Conservation (phyloP, 2,329 filamentous ascomycete genomes). For the Fusarium aywerte region DNA sequence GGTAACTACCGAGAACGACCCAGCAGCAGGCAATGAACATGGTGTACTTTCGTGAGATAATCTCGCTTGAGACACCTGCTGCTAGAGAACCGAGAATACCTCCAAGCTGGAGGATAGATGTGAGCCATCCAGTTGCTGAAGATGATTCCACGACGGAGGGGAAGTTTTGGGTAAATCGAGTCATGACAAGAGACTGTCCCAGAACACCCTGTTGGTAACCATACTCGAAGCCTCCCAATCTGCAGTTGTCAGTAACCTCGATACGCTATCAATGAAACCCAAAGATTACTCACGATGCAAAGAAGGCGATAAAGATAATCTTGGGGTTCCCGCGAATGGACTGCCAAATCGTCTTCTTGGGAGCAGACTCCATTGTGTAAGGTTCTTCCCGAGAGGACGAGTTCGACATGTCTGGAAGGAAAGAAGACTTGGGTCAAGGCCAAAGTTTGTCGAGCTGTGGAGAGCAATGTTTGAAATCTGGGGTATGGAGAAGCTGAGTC, state of each 20-base stretch:
- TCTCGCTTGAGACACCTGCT: conserved; percentile 60
- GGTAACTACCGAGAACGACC: conserved; percentile 58
- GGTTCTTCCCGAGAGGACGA: conserved; percentile 10
- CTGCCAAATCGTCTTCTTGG: conserved; percentile 25
- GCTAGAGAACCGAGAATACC: conserved; percentile 61
- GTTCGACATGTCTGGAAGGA: conserved; percentile 13
- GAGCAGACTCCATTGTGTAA: conserved; percentile 17
- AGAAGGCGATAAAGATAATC: conserved; percentile 42
- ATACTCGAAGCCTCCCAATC: conserved; percentile 43
- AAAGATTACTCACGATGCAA: conserved; percentile 38
- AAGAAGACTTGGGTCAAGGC: neutral
- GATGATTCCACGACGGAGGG: conserved; percentile 59
- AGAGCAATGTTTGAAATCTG: conserved; percentile 17
- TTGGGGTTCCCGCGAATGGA: conserved; percentile 35
- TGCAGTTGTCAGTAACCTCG: neutral
- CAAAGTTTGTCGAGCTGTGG: conserved; percentile 12
- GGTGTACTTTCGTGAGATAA: conserved; percentile 63
- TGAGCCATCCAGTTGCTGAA: conserved; percentile 62
- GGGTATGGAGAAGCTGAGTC: conserved; percentile 23
- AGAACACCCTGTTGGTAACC: conserved; percentile 63
- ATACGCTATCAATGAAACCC: fast-evolving
- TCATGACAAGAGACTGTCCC: conserved; percentile 65
- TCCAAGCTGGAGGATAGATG: conserved; percentile 61
- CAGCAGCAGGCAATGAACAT: conserved; percentile 62
- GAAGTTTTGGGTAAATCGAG: conserved; percentile 61